phyloP scores from a whole-genome alignment of 148 eudicot genomes.

The Rhododendron molle region DNA sequence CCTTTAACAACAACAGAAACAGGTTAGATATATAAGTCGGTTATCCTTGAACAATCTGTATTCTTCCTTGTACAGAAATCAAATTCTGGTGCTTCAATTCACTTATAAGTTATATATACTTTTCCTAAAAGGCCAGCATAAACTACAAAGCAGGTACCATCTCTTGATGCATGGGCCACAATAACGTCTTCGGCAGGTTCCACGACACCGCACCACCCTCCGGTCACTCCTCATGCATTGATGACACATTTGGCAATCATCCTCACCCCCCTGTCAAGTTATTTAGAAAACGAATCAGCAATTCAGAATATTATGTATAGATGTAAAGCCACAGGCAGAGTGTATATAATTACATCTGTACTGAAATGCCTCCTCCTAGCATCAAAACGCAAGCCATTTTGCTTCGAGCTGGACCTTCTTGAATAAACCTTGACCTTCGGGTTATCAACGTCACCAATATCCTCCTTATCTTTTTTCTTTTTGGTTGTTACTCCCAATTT shows the following conservation, averaged over 20 bases:
- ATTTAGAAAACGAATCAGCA: background rate
- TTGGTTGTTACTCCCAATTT: background rate
- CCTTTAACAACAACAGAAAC: background rate
- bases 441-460: background rate
- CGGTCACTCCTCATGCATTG: conserved; percentile 20
- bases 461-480: background rate
- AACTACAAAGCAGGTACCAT: conserved; percentile 18
- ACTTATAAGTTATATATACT: background rate
- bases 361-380: conserved; percentile 10
- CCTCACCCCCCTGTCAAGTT: conserved; percentile 13
- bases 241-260: conserved; percentile 21
- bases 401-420: background rate
- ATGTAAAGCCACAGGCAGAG: background rate
- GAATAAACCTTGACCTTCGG: background rate
- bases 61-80: background rate
- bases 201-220: conserved; percentile 16
- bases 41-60: background rate
- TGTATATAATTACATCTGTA: conserved; percentile 9
- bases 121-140: background rate
- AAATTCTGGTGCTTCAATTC: background rate
- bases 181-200: conserved; percentile 12
- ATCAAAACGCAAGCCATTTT: background rate
- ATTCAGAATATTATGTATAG: background rate
- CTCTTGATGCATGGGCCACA: conserved; percentile 20
- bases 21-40: background rate